Percentiles rank a stretch among this genome's conserved stretches.
phyloP scores from a whole-genome alignment of 2,329 filamentous ascomycete species.

The Monilinia fructigena region DNA sequence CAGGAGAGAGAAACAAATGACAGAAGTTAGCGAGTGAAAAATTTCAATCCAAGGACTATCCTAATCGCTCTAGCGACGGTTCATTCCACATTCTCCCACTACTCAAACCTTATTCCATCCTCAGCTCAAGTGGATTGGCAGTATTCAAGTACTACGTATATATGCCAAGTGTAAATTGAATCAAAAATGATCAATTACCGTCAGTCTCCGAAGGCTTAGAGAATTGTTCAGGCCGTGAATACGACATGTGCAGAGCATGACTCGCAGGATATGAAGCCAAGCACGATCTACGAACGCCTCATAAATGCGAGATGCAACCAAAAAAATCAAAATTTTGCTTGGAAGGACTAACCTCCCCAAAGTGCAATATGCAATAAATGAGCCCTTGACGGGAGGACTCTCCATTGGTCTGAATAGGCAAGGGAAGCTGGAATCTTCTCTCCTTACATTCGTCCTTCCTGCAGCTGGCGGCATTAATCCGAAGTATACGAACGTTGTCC shows the following conservation, averaged over 20 bases:
- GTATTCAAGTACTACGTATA: too few relatives aligned
- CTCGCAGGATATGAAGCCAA: background rate
- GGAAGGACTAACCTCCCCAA: background rate
- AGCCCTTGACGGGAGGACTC: too few relatives aligned
- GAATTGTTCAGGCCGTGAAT: background rate
- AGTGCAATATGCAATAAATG: background rate
- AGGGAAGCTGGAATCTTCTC: too few relatives aligned
- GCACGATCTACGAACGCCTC: background rate
- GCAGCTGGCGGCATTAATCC: too few relatives aligned
- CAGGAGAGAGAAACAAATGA: background rate
- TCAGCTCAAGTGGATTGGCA: background rate
- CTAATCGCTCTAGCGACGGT: background rate
- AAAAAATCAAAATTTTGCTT: background rate
- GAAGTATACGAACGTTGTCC: background rate
- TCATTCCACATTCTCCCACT: background rate
- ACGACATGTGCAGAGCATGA: background rate
- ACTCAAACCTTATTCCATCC: constrained; percentile 7
- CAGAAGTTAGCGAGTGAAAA: background rate
- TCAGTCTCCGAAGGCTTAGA: background rate
- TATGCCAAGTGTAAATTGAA: background rate
- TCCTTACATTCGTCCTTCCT: background rate
- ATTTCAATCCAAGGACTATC: background rate
- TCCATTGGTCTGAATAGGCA: background rate
- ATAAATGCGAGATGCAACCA: constrained; percentile 7
- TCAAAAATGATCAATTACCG: background rate